A percentile compares a stretch with the other conserved stretches of the same genome.
phyloP scores from a whole-genome alignment of 169 alveolate genomes.

The Theileria parva region DNA sequence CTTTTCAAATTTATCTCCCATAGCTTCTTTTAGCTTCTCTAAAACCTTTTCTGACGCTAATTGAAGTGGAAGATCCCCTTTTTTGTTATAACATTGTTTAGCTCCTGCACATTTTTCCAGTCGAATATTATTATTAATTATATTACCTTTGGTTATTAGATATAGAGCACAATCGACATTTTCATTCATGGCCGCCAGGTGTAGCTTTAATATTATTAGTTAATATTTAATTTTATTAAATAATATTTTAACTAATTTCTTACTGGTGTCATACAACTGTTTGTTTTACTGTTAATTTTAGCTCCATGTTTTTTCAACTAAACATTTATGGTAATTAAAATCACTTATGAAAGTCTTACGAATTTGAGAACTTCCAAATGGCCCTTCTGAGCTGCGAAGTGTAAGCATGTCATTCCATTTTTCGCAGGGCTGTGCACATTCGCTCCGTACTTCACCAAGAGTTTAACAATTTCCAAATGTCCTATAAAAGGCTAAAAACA shows the following conservation, averaged over 20 bases:
- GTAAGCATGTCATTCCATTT: conserved; percentile 60
- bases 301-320: conserved; percentile 46
- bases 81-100: conserved; percentile 36
- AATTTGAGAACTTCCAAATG: conserved; percentile 34
- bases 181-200: conserved; percentile 53
- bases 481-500: conserved; percentile 38
- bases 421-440: conserved; percentile 32
- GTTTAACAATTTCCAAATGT: neutral
- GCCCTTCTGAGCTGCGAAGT: conserved; percentile 62
- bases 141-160: conserved; percentile 38
- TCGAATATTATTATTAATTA: neutral
- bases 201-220: conserved; percentile 33
- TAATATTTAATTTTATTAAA: neutral
- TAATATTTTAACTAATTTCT: neutral
- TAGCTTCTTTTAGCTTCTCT: conserved; percentile 10
- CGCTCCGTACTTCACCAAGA: conserved; percentile 55
- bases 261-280: conserved; percentile 63
- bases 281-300: conserved; percentile 38
- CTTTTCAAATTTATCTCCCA: conserved; percentile 26
- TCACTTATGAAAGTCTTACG: neutral
- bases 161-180: conserved; percentile 41
- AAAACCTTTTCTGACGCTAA: conserved; percentile 37
- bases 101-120: conserved; percentile 38
- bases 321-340: neutral
- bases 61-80: conserved; percentile 53